Percentiles rank a stretch among this genome's conserved stretches.
Evolutionary conservation across 2,329 filamentous ascomycete species (phyloP).

Genomic region (Drechslerella coelobrocha): DNA sequence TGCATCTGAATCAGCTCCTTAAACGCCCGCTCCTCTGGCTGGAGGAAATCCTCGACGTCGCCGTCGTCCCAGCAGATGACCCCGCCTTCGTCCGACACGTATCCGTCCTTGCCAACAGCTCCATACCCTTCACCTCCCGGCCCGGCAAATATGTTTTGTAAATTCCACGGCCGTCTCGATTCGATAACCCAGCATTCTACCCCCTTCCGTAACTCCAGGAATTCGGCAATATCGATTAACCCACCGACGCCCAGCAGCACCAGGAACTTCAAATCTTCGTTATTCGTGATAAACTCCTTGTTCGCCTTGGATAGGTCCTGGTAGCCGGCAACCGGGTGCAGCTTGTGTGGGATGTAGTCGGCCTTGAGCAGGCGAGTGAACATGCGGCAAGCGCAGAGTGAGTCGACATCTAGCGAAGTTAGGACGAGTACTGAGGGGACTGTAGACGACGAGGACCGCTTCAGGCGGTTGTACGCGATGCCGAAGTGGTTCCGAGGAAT

Average conservation of each 20-base stretch:
- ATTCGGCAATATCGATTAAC: slow-evolving; percentile 81
- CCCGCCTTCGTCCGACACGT: slow-evolving; percentile 60
- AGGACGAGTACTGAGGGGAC: slow-evolving; percentile 84
- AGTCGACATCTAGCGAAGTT: slow-evolving; percentile 91
- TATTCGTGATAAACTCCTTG: slow-evolving; percentile 52
- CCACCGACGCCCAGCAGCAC: slow-evolving; percentile 92
- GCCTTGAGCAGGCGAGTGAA: slow-evolving; percentile 91
- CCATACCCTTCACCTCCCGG: slow-evolving; percentile 45
- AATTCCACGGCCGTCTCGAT: slow-evolving; percentile 89
- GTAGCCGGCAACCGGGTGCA: slow-evolving; percentile 93
- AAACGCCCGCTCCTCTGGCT: slow-evolving; percentile 78
- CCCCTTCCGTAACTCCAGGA: slow-evolving; percentile 76
- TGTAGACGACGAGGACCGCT: slow-evolving; percentile 81
- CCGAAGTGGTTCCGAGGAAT: slow-evolving; percentile 87
- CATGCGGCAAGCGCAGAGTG: slow-evolving; percentile 92
- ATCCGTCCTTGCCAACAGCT: slow-evolving; percentile 24
- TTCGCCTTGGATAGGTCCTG: slow-evolving; percentile 74
- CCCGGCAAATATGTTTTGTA: slow-evolving; percentile 89
- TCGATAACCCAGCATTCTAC: slow-evolving; percentile 96
- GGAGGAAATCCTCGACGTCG: slow-evolving; percentile 85
- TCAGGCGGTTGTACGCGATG: slow-evolving; percentile 87
- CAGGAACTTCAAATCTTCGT: slow-evolving; percentile 64
- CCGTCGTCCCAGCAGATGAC: slow-evolving; percentile 96
- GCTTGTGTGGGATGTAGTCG: slow-evolving; percentile 97
- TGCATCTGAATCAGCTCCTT: slow-evolving; percentile 89